Base-by-base conservation (phyloP, 2,329 filamentous ascomycete species). In the Magnaporthales sp. region DNA sequence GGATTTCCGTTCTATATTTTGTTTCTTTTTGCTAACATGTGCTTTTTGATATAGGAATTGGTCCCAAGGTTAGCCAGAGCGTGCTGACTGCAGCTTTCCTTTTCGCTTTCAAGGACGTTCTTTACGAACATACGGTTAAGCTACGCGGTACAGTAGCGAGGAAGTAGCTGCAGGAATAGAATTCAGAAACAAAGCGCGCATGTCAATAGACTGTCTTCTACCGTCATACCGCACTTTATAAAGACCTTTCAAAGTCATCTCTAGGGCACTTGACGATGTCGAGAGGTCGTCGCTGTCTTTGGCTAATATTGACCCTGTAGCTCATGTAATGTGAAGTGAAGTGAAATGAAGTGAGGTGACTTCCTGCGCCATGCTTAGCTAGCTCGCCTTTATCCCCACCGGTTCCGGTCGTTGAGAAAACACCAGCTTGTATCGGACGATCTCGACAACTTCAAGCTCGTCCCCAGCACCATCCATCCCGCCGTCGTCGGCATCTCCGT, bases 51-150 rank as follows among this genome's bases (percentile, higher is more conserved):
- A 58, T 63, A 97, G 93, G 94, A 66, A 96, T 99, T 74, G 93
- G 89, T 26, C 93, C 95, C 72, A 99, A 99, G 84, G 90, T 99
- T 71, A 93, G 93, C 24, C 95, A 99, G 80, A 97, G 93, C 75
- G 95, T 98, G 62, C 85, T 99, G 69, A 99, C 95, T 4, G 95
- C 95, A 6, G 95, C 95, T 2, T 93, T 98, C 79, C 82, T 99
- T 67, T 99, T 99, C 76, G 95, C 93, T 1, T 97, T 99, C 82
- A 99, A 99, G 83, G 95, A 99, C 76, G 91, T 92, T 7, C 84
- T 99, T 6, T 99, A 98, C 76, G 91, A 92, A 73, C 87, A 90
- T 78, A 93, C 89, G 0, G 80, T 94, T 64, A 86, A 83, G 72
- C 85, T 92, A 32, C 84, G 91, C 66, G 76, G 78, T 67, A 72